phyloP scores from a whole-genome alignment of 768 basidiomycete genomes.

The Tylopilus felleus region DNA sequence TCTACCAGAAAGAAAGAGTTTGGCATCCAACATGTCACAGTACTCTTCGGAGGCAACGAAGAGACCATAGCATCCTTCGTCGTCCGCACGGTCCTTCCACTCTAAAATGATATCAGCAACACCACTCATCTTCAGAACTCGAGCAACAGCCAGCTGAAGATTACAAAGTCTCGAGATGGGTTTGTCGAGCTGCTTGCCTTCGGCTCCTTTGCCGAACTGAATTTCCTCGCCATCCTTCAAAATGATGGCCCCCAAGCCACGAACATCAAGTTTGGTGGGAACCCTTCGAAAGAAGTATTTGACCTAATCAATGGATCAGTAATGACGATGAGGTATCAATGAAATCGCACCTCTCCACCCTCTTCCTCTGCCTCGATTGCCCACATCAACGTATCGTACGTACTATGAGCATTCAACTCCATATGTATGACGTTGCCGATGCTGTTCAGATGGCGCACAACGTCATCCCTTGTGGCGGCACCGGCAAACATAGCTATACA shows the following conservation, averaged over 20 bases:
- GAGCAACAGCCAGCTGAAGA: slow-evolving; percentile 5
- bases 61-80: background rate
- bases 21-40: background rate
- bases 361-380: slow-evolving; percentile 3
- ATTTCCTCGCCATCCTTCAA: slow-evolving; percentile 7
- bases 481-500: slow-evolving; percentile 5
- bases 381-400: background rate
- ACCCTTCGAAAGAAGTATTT: background rate
- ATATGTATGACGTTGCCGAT: slow-evolving; percentile 1
- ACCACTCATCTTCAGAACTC: slow-evolving; percentile 6
- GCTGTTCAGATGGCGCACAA: background rate
- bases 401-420: background rate
- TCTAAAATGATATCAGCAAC: slow-evolving; percentile 3
- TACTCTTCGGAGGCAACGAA: background rate
- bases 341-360: background rate
- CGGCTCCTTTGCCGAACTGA: background rate
- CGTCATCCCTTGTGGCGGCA: background rate
- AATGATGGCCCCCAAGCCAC: background rate
- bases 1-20: background rate
- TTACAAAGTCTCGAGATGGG: background rate
- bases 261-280: too few relatives aligned
- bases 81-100: slow-evolving; percentile 1
- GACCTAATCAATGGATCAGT: background rate
- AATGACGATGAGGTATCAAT: background rate
- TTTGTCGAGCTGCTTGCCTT: background rate